Evolutionary conservation across 2,329 filamentous ascomycete species (phyloP), one percentile per base, ranked within the genome.

Genomic region (Sodiomyces alkalinus): DNA sequence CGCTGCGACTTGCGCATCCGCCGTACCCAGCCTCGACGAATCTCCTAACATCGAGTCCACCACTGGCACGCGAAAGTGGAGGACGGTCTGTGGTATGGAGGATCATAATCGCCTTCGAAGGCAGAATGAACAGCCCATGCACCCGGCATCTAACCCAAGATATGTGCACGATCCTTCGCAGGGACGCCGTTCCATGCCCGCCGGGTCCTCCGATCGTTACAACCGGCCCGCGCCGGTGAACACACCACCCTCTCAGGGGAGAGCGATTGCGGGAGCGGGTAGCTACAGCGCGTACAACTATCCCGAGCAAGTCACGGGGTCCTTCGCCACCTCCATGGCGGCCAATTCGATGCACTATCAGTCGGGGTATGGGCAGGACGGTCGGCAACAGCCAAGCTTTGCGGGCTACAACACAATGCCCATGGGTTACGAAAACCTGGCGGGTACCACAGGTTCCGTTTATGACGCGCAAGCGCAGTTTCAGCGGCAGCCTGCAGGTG

Each of bases 381-480:
- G 66, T 40, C 62, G 68, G 37, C 64, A 65, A 38, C 63, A 63
- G 44, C 64, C 64, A 41, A 51, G 51, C 39, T 74, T 71, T 43
- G 52, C 57, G 45, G 59, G 58, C 51, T 79, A 68, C 60, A 74
- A 60, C 44, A 54, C 74, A 30, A 58, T 69, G 31, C 69, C 70
- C 38, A 73, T 87, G 59, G 76, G 90, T 67, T 92, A 92, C 61
- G 35, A 37, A 19, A 36, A 34, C 18, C 22, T 38, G 17, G 26
- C 34, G 21, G 36, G 36, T 17, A 32, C 33, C 13, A 33, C 31
- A 17, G 61, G 59, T 56, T 51, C 70, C 58, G 62, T 77, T 55
- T 92, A 92, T 58, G 80, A 87, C 53, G 60, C 72, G 47, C 71
- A 75, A 49, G 68, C 74, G 56, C 76, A 76, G 47, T 92, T 83